Evolutionary conservation across 768 basidiomycete genomes (phyloP).

Genomic region (Pleurotus citrinopileatus): DNA sequence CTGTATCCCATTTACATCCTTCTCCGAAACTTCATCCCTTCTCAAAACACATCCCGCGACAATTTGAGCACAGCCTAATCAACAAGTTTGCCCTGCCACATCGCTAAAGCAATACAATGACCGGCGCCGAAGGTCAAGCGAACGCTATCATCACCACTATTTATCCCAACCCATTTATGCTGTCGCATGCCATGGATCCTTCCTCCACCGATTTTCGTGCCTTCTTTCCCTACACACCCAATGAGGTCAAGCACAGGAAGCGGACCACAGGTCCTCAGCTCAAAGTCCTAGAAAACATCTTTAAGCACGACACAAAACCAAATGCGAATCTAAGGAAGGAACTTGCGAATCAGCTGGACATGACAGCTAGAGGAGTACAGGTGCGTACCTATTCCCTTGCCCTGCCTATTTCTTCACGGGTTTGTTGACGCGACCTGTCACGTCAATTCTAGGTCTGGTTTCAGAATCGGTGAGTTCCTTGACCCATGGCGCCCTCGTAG

Average conservation of each 20-base stretch:
- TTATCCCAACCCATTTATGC: conserved; percentile 21
- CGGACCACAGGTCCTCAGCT: conserved; percentile 88
- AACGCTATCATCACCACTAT: conserved; percentile 23
- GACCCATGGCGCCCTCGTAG: too few species aligned
- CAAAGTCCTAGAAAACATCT: conserved; percentile 84
- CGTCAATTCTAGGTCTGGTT: conserved; percentile 73
- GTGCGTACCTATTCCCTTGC: conserved; percentile 39
- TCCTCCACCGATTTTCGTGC: conserved; percentile 74
- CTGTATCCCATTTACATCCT: conserved; percentile 15
- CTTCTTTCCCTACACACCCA: conserved; percentile 86
- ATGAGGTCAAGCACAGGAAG: conserved; percentile 93
- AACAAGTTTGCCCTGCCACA: neutral
- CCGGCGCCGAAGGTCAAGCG: conserved; percentile 6
- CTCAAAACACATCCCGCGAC: conserved; percentile 8
- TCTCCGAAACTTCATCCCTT: conserved; percentile 12
- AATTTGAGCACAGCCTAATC: neutral
- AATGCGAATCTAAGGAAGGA: conserved; percentile 77
- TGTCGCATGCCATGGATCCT: conserved; percentile 42
- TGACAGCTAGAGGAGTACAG: conserved; percentile 95
- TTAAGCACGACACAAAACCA: conserved; percentile 88
- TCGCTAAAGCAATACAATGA: conserved; percentile 7
- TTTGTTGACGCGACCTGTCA: conserved; percentile 9
- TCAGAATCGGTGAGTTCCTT: conserved; percentile 78
- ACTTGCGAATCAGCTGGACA: conserved; percentile 79
- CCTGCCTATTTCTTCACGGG: conserved; percentile 1